A percentile compares a stretch with the other conserved stretches of the same genome.
phyloP scores from a whole-genome alignment of 1,284 basidiomycete species.

The Fereydounia khargensis region DNA sequence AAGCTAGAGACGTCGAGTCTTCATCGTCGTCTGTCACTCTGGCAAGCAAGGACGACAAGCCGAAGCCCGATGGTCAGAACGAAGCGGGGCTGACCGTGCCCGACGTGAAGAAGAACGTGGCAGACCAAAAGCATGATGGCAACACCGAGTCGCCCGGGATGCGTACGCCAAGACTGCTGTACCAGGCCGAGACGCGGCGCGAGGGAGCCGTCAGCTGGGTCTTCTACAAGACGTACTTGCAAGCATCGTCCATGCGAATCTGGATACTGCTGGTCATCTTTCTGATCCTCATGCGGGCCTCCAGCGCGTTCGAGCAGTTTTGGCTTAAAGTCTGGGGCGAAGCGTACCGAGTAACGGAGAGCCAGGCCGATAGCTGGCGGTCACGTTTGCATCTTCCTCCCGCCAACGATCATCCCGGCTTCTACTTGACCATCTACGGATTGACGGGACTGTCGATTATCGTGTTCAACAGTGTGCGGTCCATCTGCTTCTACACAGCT shows the following conservation, averaged over 20 bases:
- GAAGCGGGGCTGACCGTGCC: too few relatives aligned
- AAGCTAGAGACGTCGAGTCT: too few relatives aligned
- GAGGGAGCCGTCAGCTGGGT: conserved; percentile 33
- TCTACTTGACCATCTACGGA: conserved; percentile 27
- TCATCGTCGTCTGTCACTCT: too few relatives aligned
- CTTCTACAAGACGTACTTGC: conserved; percentile 34
- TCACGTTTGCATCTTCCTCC: conserved; percentile 5
- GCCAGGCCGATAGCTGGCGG: background rate
- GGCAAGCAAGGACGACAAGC: too few relatives aligned
- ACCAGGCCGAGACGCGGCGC: conserved; percentile 35
- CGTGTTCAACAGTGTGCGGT: conserved; percentile 21
- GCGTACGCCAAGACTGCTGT: conserved; percentile 25
- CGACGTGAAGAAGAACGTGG: too few relatives aligned
- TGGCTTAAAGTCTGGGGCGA: conserved; percentile 51
- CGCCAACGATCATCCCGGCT: conserved; percentile 11
- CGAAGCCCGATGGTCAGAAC: too few relatives aligned
- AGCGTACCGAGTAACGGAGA: conserved; percentile 8
- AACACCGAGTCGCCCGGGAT: conserved; percentile 7
- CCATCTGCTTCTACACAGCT: conserved; percentile 25
- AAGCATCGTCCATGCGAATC: conserved; percentile 17
- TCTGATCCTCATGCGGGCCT: conserved; percentile 14
- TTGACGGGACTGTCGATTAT: conserved; percentile 24
- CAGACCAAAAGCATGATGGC: background rate
- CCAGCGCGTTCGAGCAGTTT: conserved; percentile 32
- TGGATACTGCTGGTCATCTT: conserved; percentile 20